phyloP scores from a whole-genome alignment of 805 yeast genomes.

The Kluyveromyces lactis region DNA sequence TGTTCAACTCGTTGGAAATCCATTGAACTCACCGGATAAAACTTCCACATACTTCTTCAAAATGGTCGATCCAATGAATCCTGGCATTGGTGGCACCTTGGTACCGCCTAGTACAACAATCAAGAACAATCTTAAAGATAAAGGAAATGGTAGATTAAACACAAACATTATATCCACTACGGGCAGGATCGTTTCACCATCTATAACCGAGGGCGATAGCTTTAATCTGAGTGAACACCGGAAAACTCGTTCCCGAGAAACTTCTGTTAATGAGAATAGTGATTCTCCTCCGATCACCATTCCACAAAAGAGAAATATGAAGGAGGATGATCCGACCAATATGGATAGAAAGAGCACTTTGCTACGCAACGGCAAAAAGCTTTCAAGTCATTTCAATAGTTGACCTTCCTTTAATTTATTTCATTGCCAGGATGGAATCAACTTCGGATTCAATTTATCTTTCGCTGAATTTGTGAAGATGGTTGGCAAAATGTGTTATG shows the following conservation, averaged over 20 bases:
- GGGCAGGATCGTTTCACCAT: too few relatives aligned
- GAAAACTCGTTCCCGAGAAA: not conserved
- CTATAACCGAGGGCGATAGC: too few relatives aligned
- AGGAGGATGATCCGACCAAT: not conserved
- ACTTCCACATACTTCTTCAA: conserved; percentile 10
- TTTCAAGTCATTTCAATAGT: not conserved
- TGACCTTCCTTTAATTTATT: not conserved
- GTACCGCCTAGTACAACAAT: too few relatives aligned
- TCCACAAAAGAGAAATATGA: conserved; percentile 4
- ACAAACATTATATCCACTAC: too few relatives aligned
- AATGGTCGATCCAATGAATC: not conserved
- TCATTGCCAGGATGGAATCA: too few relatives aligned
- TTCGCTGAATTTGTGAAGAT: too few relatives aligned
- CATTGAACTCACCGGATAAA: conserved; percentile 21
- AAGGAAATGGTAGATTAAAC: too few relatives aligned
- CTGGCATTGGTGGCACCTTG: too few relatives aligned
- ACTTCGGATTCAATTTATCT: too few relatives aligned
- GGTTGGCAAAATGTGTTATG: too few relatives aligned
- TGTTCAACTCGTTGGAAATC: conserved; percentile 41
- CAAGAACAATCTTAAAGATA: too few relatives aligned
- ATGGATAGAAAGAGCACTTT: not conserved
- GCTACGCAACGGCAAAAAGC: not conserved
- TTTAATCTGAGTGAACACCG: too few relatives aligned
- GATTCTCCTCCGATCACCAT: not conserved
- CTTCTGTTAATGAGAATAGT: not conserved